A percentile compares a stretch with the other conserved stretches of the same genome.
Conservation (phyloP, 2,329 filamentous ascomycete genomes). For the Fusarium agapanthi region DNA sequence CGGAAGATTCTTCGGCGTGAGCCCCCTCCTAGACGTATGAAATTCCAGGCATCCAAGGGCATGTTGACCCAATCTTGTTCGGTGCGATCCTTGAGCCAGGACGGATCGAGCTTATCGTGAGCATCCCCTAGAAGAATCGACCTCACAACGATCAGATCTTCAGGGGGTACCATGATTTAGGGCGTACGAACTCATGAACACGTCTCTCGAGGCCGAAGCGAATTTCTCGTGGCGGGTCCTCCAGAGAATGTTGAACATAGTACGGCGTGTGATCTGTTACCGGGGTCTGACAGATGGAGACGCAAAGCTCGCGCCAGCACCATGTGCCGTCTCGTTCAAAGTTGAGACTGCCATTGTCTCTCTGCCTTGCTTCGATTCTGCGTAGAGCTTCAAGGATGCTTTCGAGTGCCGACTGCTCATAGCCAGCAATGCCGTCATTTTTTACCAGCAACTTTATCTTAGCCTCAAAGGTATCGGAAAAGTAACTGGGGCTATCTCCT, state of each 20-base stretch:
- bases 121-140: background rate
- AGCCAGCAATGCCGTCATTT: rapidly evolving
- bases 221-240: background rate
- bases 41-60: background rate
- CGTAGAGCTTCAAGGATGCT: background rate
- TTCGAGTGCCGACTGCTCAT: background rate
- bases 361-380: background rate
- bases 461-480: background rate
- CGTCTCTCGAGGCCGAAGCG: rapidly evolving
- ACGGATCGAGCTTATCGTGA: background rate
- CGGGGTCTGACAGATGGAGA: background rate
- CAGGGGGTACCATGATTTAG: background rate
- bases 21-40: too few species aligned
- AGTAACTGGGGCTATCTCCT: background rate
- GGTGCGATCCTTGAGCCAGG: background rate
- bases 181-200: background rate
- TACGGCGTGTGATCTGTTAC: too few species aligned
- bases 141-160: rapidly evolving
- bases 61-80: background rate
- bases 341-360: background rate
- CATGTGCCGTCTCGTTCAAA: background rate
- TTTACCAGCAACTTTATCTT: background rate
- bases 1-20: background rate
- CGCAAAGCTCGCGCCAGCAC: background rate
- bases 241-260: background rate